Conservation (phyloP, 495 filamentous ascomycete species). For the Sabuloglossum arenarium region DNA sequence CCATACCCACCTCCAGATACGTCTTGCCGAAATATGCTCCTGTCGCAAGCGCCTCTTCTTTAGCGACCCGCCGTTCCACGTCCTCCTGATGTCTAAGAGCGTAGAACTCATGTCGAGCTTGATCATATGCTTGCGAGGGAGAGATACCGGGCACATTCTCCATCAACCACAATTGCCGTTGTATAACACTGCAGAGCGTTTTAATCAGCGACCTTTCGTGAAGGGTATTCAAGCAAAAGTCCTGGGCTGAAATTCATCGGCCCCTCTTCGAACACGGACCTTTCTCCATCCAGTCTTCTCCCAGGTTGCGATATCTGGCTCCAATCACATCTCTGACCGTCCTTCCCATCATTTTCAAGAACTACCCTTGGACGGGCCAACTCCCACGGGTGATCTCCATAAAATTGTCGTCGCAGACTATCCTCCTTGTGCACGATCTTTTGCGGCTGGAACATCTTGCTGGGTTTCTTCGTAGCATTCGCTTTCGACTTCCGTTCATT, state of each 20-base stretch:
- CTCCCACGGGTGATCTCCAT: conserved; percentile 91
- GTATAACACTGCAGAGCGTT: conserved; percentile 50
- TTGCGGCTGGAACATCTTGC: conserved; percentile 60
- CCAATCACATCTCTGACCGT: conserved; percentile 58
- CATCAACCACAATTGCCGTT: conserved; percentile 74
- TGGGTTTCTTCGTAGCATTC: conserved; percentile 32
- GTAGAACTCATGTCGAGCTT: conserved; percentile 81
- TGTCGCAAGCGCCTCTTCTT: conserved; percentile 67
- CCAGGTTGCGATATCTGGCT: conserved; percentile 56
- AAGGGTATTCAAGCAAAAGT: not conserved
- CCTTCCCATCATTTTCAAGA: conserved; percentile 69
- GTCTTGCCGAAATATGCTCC: conserved; percentile 74
- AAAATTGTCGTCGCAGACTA: conserved; percentile 57
- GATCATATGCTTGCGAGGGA: conserved; percentile 59
- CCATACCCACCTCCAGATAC: conserved; percentile 52
- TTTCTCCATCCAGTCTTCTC: conserved; percentile 66
- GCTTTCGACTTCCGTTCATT: conserved; percentile 26
- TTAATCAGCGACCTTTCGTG: conserved; percentile 6
- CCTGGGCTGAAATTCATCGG: not conserved
- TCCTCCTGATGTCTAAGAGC: conserved; percentile 59
- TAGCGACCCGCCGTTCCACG: conserved; percentile 60
- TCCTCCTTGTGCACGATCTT: conserved; percentile 72
- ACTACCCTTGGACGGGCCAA: conserved; percentile 72
- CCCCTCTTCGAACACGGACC: conserved; percentile 26
- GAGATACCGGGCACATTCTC: conserved; percentile 37